phyloP scores from a whole-genome alignment of 352 stramenopile genomes.

The Globisporangium middletonii region DNA sequence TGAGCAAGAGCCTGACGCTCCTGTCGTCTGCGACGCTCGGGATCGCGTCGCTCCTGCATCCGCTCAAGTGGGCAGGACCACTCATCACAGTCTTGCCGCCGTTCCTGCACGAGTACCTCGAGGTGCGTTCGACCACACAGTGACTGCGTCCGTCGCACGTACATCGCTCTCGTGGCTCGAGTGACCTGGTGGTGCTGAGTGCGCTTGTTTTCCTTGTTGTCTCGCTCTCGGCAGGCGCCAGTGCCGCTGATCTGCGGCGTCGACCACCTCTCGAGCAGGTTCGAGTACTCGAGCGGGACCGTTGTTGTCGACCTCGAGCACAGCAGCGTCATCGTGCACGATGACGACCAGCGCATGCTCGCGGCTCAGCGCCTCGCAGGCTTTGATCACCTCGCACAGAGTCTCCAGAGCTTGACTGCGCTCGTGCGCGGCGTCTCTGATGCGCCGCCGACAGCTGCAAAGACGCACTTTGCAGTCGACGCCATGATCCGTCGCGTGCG shows the following conservation, averaged over 20 bases:
- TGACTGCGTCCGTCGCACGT: background rate
- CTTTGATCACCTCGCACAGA: slow-evolving; percentile 22
- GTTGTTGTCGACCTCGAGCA: slow-evolving; percentile 28
- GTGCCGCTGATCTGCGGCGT: slow-evolving; percentile 48
- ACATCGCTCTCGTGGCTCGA: background rate
- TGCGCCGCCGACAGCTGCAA: background rate
- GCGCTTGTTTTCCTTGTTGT: background rate
- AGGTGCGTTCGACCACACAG: slow-evolving; percentile 27
- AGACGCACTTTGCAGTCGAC: slow-evolving; percentile 26
- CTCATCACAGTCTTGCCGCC: slow-evolving; percentile 43
- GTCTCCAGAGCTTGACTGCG: slow-evolving; percentile 27
- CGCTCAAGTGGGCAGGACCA: slow-evolving; percentile 41
- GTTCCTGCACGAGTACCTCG: slow-evolving; percentile 49
- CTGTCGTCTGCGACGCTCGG: slow-evolving; percentile 37
- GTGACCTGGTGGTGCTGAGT: background rate
- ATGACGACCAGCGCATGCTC: slow-evolving; percentile 21
- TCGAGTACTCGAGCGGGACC: slow-evolving; percentile 30
- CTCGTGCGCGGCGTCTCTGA: slow-evolving; percentile 7
- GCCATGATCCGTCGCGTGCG: slow-evolving; percentile 41
- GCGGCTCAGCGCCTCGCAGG: slow-evolving; percentile 21
- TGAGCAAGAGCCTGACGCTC: slow-evolving; percentile 35
- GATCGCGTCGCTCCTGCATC: slow-evolving; percentile 34
- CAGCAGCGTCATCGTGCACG: slow-evolving; percentile 26
- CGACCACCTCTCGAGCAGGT: slow-evolving; percentile 29
- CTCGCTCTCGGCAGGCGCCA: slow-evolving; percentile 21